These are phyloP conservation scores for Aspergillus sclerotioniger DNA, from an alignment of 495 filamentous ascomycete species.

Conservation along the genomic window DNA sequence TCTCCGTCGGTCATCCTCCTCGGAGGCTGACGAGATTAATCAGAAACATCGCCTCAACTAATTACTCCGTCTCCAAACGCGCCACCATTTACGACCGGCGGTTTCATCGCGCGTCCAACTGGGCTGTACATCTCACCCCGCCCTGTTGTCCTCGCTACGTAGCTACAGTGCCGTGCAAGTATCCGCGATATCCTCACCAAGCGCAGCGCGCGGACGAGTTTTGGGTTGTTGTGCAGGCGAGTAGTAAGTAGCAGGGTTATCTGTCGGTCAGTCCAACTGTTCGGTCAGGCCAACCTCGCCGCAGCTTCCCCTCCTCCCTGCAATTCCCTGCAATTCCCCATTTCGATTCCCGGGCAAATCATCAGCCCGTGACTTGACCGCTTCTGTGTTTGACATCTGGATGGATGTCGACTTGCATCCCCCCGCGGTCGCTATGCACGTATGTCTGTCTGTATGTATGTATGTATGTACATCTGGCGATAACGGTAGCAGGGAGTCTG, in stretches of 20 bases:
- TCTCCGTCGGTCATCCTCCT: background rate
- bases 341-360: constrained; percentile 9
- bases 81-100: constrained; percentile 2
- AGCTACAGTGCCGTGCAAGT: background rate
- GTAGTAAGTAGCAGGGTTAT: background rate
- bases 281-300: constrained; percentile 4
- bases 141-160: background rate
- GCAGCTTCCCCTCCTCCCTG: background rate
- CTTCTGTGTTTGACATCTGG: constrained; percentile 13
- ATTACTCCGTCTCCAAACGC: background rate
- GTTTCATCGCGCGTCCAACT: constrained; percentile 1
- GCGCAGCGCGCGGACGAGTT: background rate
- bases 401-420: constrained; percentile 6
- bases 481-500: constrained; percentile 2
- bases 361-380: constrained; percentile 10
- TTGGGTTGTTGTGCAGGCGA: constrained; percentile 20
- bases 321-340: no score
- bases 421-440: constrained; percentile 6
- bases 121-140: background rate
- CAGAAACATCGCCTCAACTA: constrained; percentile 1
- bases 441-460: constrained; percentile 12
- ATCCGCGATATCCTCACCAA: background rate
- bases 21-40: background rate
- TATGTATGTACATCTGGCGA: constrained; percentile 12
- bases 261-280: constrained; percentile 12